phyloP scores from a whole-genome alignment of 2,329 filamentous ascomycete species.

The Alternaria conjuncta region DNA sequence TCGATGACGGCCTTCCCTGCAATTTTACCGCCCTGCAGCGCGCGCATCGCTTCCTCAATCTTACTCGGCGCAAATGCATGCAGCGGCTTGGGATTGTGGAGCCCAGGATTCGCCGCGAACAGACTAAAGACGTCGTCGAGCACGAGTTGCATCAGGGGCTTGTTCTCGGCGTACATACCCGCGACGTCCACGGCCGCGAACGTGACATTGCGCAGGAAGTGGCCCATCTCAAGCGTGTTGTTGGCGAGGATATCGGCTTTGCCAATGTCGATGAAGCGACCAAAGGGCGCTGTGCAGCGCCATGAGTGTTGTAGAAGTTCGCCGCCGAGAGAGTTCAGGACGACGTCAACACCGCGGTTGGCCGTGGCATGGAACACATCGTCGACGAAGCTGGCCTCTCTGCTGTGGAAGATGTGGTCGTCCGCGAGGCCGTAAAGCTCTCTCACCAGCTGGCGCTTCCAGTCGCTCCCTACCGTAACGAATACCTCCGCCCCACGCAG shows the following conservation, averaged over 20 bases:
- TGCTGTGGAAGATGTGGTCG: constrained; percentile 42
- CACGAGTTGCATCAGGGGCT: constrained; percentile 10
- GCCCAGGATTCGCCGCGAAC: not conserved
- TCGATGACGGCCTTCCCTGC: constrained; percentile 51
- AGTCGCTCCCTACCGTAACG: constrained; percentile 19
- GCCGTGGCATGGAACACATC: constrained; percentile 32
- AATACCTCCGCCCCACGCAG: constrained; percentile 24
- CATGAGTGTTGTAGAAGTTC: constrained; percentile 31
- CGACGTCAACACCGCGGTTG: constrained; percentile 42
- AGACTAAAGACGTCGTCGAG: constrained; percentile 8
- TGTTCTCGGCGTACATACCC: constrained; percentile 1
- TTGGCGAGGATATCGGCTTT: constrained; percentile 22
- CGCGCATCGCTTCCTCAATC: constrained; percentile 17
- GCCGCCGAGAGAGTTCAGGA: constrained; percentile 42
- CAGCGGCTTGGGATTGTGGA: constrained; percentile 1
- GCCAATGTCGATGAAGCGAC: constrained; percentile 39
- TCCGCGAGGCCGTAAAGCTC: constrained; percentile 29
- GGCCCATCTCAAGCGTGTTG: constrained; percentile 16
- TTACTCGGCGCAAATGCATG: constrained; percentile 9
- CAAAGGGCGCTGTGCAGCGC: constrained; percentile 37
- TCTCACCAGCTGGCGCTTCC: constrained; percentile 13
- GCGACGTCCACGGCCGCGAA: constrained; percentile 10
- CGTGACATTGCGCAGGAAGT: constrained; percentile 16
- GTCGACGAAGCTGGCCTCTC: constrained; percentile 34
- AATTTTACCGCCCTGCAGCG: constrained; percentile 41